A percentile compares a stretch with the other conserved stretches of the same genome.
Evolutionary conservation across 192 early-diverging fungal species (phyloP).

Genomic region (Pecoramyces ruminantium): DNA sequence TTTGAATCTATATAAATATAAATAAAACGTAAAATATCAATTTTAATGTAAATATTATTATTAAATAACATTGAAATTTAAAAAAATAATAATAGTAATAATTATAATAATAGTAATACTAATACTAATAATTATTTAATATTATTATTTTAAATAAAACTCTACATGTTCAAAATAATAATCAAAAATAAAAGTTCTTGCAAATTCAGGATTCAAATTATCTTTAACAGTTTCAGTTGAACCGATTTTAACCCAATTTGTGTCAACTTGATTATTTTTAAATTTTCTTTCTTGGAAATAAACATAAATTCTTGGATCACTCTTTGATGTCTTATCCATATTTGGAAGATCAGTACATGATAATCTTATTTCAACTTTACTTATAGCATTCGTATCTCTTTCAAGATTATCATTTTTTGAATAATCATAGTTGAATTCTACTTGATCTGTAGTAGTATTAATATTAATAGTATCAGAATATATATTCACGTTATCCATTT

Average conservation of each 20-base stretch:
- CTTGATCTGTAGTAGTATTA: neutral
- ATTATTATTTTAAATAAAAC: too few species aligned
- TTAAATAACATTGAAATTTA: too few species aligned
- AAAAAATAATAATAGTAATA: too few species aligned
- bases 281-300: neutral
- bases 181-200: neutral
- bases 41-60: too few species aligned
- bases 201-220: neutral
- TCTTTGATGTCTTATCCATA: neutral
- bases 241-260: neutral
- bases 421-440: neutral
- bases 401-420: neutral
- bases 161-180: neutral
- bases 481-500: neutral
- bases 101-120: too few species aligned
- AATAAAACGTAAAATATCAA: too few species aligned
- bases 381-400: neutral
- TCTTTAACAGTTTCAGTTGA: neutral
- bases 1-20: too few species aligned
- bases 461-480: neutral
- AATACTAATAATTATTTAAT: too few species aligned
- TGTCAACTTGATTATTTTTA: neutral
- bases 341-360: neutral
- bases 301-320: neutral
- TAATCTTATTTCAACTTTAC: neutral